phyloP scores from a whole-genome alignment of 1,284 basidiomycete species.

The Binderoboletus segoi region DNA sequence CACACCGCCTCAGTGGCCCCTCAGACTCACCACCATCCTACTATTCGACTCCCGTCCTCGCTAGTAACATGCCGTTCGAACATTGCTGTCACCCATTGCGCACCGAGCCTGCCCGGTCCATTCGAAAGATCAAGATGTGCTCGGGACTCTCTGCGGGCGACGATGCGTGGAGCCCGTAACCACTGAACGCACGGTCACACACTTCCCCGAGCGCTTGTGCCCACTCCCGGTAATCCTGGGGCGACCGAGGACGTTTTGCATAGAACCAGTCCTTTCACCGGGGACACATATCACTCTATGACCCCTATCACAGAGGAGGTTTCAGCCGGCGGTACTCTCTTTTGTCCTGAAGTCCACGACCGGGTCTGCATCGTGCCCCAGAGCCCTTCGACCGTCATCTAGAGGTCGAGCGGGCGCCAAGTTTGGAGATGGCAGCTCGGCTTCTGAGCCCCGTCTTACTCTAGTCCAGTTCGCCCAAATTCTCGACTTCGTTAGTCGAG shows the following conservation, averaged over 20 bases:
- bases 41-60: no score
- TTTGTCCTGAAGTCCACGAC: neutral
- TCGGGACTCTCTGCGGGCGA: neutral
- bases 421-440: no score
- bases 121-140: conserved; percentile 17
- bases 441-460: no score
- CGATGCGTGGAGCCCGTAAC: conserved; percentile 1
- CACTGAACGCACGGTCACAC: conserved; percentile 6
- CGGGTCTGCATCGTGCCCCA: neutral
- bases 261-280: conserved; percentile 17
- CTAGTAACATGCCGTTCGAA: no score
- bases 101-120: neutral
- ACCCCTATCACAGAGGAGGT: conserved; percentile 7
- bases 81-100: neutral
- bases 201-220: neutral
- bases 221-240: neutral
- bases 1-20: no score
- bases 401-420: no score
- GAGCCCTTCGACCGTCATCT: no score
- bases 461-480: no score
- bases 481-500: no score
- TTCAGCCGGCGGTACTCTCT: neutral
- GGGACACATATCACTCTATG: conserved; percentile 10
- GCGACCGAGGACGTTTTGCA: neutral
- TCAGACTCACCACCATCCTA: no score